Evolutionary conservation across 2,329 filamentous ascomycete species (phyloP).

Genomic region (Colletotrichum sp.): DNA sequence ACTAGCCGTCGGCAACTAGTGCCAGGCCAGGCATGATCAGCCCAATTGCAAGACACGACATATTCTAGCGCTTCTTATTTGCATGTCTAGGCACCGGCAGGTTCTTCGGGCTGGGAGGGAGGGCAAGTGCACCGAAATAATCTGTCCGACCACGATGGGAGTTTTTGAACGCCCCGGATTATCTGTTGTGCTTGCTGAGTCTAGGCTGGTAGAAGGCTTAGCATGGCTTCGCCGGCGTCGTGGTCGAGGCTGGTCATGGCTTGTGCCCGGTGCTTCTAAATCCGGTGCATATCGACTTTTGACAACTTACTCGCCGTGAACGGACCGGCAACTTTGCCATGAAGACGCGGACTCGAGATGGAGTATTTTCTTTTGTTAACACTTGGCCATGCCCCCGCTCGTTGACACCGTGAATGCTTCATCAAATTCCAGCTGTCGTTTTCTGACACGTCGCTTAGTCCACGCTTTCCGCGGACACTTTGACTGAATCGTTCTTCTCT

Average conservation of each 20-base stretch:
- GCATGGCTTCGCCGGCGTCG: neutral
- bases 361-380: neutral
- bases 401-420: neutral
- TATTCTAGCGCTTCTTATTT: neutral
- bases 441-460: neutral
- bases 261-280: neutral
- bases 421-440: neutral
- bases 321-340: neutral
- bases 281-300: neutral
- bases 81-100: neutral
- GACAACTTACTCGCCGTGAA: neutral
- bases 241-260: neutral
- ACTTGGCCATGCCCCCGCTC: neutral
- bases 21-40: neutral
- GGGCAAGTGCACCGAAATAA: neutral
- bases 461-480: neutral
- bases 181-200: neutral
- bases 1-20: neutral
- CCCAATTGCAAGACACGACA: neutral
- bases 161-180: neutral
- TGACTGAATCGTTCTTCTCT: neutral
- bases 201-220: neutral
- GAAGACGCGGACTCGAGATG: neutral
- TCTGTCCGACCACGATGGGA: neutral
- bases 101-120: neutral